Base-by-base conservation (phyloP, 106 monocot species). In the Xerophyta viscosa region DNA sequence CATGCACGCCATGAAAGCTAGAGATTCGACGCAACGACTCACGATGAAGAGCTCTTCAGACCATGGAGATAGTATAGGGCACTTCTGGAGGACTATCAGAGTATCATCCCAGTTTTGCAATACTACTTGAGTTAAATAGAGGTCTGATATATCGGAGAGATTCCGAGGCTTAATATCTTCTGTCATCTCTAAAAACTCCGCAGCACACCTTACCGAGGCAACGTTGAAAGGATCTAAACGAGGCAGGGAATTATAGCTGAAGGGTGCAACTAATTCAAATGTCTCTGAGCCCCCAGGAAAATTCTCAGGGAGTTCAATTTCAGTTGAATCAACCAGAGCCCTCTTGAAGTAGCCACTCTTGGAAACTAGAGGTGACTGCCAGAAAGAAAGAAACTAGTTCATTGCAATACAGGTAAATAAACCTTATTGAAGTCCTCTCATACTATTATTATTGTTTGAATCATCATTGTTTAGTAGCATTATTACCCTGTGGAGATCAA, bases 1-100 rank as follows among this genome's bases (percentile, higher is more conserved):
- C 90, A 91, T 91, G 64, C 90, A 91, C 10, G 84, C 80, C 90
- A 84, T 91, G 71, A 91, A 91, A 14, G 90, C 80, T 7, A 91
- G 65, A 26, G 90, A 80, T 56, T 91, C 90, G 27, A 91, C 53
- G 51, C 90, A 91, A 6, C 84, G 30, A 61, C 84, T 81, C 15
- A 78, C 77, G 6, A 91, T 62, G 6, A 91, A 60, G 19, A 91
- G 71, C 48, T 85, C 71, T 29, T 91, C 84, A 6, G 90, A 59
- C 58, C 56, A 60, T 8, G 84, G 73, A 14, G 62, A 64, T 29
- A 91, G 57, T 15, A 67, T 20, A 25, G 48, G 68, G 47, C 90
- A 84, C 8, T 58, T 77, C 47, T 77, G 77, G 8, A 91, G 80
- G 9, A 84, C 90, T 12, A 78, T 71, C 12, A 91, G 69, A 0